These are phyloP conservation scores for Tagetes erecta DNA, from an alignment of 129 eudicot genomes.

Conservation along the genomic window DNA sequence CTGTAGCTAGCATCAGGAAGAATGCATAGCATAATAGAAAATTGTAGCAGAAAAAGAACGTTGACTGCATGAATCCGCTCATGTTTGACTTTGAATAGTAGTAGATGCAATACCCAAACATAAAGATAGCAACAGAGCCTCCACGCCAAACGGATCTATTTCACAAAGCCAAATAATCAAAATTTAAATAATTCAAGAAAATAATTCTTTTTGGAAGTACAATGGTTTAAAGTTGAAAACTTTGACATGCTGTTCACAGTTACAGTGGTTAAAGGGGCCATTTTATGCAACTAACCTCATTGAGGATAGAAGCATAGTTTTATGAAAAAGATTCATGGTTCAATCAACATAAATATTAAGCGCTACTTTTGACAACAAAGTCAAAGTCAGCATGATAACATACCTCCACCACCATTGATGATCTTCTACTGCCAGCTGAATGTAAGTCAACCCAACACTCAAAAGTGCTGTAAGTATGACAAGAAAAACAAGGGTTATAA, in stretches of 20 bases:
- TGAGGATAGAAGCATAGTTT: background rate
- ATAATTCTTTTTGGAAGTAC: background rate
- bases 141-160: constrained; percentile 82
- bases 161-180: constrained; percentile 22
- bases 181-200: background rate
- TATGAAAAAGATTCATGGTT: background rate
- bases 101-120: constrained; percentile 63
- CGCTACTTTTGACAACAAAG: background rate
- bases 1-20: constrained; percentile 78
- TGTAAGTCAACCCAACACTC: constrained; percentile 77
- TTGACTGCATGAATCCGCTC: constrained; percentile 75
- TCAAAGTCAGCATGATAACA: constrained; percentile 27
- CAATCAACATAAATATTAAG: background rate
- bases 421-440: constrained; percentile 76
- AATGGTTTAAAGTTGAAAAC: background rate
- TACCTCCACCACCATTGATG: constrained; percentile 98
- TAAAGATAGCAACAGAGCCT: constrained; percentile 78
- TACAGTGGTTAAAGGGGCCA: background rate
- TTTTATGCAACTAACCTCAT: background rate
- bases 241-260: too few species aligned
- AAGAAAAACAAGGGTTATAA: constrained; percentile 56
- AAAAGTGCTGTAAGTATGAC: constrained; percentile 54
- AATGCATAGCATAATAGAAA: constrained; percentile 70
- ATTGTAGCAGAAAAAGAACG: constrained; percentile 71
- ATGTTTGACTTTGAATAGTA: constrained; percentile 66